A percentile compares a stretch with the other conserved stretches of the same genome.
These are phyloP conservation scores for Plicaturopsis crispa DNA, from an alignment of 768 basidiomycete species.

Conservation along the genomic window DNA sequence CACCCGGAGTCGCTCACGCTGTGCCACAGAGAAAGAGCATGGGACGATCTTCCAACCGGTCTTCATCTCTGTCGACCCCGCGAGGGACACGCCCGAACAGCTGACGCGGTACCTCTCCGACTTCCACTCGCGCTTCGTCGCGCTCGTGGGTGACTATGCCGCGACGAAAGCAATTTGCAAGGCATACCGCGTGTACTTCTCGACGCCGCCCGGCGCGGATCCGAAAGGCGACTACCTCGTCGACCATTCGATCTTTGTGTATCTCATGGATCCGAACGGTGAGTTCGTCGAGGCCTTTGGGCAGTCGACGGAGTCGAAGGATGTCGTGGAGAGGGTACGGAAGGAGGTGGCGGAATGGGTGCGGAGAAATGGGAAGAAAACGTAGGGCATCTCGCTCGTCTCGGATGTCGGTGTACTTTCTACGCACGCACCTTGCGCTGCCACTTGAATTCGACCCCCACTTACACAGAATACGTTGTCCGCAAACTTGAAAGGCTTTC, in stretches of 20 bases:
- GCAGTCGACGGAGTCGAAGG: constrained; percentile 62
- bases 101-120: constrained; percentile 66
- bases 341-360: constrained; percentile 41
- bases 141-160: constrained; percentile 82
- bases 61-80: constrained; percentile 96
- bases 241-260: constrained; percentile 95
- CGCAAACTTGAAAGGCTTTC: too few relatives aligned
- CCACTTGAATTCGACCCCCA: too few relatives aligned
- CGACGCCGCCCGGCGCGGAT: constrained; percentile 84
- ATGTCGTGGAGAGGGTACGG: constrained; percentile 56
- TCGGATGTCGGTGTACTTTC: too few relatives aligned
- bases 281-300: constrained; percentile 97
- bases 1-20: too few relatives aligned
- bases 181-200: constrained; percentile 97
- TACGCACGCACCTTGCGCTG: too few relatives aligned
- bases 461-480: too few relatives aligned
- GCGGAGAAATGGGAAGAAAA: constrained; percentile 22
- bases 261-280: constrained; percentile 94
- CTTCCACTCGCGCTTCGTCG: constrained; percentile 87
- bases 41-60: constrained; percentile 77
- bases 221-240: constrained; percentile 93
- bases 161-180: constrained; percentile 86
- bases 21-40: constrained; percentile 53
- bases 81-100: constrained; percentile 65
- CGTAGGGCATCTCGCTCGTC: too few relatives aligned